Base-by-base conservation (phyloP, 2,329 filamentous ascomycete species). In the Nemania sp. region DNA sequence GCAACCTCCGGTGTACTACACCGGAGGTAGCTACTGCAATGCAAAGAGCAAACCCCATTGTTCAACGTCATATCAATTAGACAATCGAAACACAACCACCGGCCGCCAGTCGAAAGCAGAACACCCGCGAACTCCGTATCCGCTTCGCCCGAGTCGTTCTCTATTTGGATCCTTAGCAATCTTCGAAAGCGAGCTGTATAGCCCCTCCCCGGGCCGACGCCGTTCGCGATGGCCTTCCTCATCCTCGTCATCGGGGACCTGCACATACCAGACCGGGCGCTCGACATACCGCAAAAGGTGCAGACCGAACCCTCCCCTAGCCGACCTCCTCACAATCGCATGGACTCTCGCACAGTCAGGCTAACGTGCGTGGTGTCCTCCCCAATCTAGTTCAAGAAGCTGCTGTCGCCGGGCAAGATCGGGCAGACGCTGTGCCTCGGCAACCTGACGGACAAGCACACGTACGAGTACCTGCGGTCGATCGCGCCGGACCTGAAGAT, bases 161-260 rank as follows among this genome's bases (percentile, higher is more conserved):
- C 23, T 36, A 14, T 20, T 30, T n/a, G 40, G 26, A 17, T 26
- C 26, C 33, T n/a, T 12, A 5, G 17, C 40, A 23, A 28, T 24
- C 19, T 23, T 24, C 23, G 23, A 46, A 45, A 39, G 42, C 41
- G n/a, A n/a, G 17, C 39, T 23, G 30, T 23, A 36, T 9, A 43
- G 31, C 28, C 28, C 33, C 22, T 24, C 19, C 6, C 23, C 24
- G 14, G 22, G 28, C 46, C 12, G 48, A 46, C 22, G 20, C 41
- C 49, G 53, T 47, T 53, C 66, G 88, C 84, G 79, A 91, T 93
- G 78, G 90, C 91, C 61, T 90, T 93, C 75, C 81, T 96, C 64
- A 91, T 96, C 70, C 83, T 96, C 70, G 90, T 94, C 69, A 90
- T 96, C 65, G 91, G 91, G 72, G 91, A 96, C 77, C 84, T 96